phyloP scores from a whole-genome alignment of 495 filamentous ascomycete species.

The Alectoria sarmentosa region DNA sequence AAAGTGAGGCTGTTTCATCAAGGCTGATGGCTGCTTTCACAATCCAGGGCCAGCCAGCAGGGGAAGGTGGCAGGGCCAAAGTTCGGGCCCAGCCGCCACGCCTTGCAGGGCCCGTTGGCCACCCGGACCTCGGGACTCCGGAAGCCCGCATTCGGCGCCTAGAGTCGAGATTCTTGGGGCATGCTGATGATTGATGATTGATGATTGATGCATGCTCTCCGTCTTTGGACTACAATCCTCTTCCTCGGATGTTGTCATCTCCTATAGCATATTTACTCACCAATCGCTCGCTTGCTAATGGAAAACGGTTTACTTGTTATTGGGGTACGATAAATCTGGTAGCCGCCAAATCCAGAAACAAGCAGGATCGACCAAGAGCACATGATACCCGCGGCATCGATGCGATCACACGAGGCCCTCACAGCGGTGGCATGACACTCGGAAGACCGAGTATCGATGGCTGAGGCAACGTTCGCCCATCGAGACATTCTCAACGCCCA shows the following conservation, averaged over 20 bases:
- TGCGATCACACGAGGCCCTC: not conserved
- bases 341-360: not conserved
- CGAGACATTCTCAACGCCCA: conserved; percentile 1
- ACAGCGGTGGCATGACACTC: not conserved
- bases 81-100: not conserved
- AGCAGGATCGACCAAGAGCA: not conserved
- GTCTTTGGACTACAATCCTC: not conserved
- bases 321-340: not conserved
- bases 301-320: not conserved
- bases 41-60: not conserved
- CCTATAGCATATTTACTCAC: not conserved
- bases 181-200: too few relatives aligned
- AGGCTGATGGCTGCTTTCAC: not conserved
- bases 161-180: not conserved
- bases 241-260: not conserved
- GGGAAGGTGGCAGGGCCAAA: not conserved
- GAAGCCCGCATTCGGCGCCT: conserved; percentile 1
- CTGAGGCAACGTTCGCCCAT: not conserved
- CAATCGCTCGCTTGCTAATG: not conserved
- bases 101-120: not conserved
- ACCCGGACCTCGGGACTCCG: too few relatives aligned
- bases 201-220: not conserved
- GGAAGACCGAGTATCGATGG: not conserved
- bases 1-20: not conserved
- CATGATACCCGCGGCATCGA: not conserved